Base-by-base conservation (phyloP, 345 rosid species). In the Acer negundo region DNA sequence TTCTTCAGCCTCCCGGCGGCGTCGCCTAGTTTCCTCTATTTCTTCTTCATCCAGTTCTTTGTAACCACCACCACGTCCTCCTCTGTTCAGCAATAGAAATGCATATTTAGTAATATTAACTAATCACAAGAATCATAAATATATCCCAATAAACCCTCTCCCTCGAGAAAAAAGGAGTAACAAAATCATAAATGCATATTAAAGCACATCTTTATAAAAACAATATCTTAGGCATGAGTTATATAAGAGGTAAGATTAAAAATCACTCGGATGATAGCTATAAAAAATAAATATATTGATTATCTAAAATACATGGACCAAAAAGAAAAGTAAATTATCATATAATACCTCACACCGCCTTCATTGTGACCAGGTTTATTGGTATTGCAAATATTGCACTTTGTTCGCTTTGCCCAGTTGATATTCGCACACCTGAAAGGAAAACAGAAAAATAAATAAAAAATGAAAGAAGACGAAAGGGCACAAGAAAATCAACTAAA, bases 21-120 rank as follows among this genome's bases (percentile, higher is more conserved):
- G 92, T 42, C 99, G 83, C 83, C 81, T 94, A 7, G 98, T 96
- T 90, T 96, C 99, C 84, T 96, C 99, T 72, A 96, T 61, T 79
- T 96, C 99, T 85, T 96, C 97, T 89, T 96, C 98, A 82, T 96
- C 99, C 74, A 94, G 90, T 85, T 96, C 99, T 79, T 96, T 96
- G 83, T 96, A 96, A 72, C 99, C 99, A 81, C 98, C 99, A 79
- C 84, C 99, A 66, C 98, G 95, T 75, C 99, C 99, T 82, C 99
- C 99, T 84, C 99, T 96, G 79, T 77, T 12, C 66, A 83, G 42
- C 62, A 44, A 68, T 62, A 62, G 15, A 71, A 42, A 75, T 51
- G 65, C 49, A 68, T 58, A 73, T 51, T 76, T 70, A 73, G 73
- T 68, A 70, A 62, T 42, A 23, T 12, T 22, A 59, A 59, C 24